phyloP scores from a whole-genome alignment of 192 early-diverging fungal species.

The Globomyces pollinis-pini region DNA sequence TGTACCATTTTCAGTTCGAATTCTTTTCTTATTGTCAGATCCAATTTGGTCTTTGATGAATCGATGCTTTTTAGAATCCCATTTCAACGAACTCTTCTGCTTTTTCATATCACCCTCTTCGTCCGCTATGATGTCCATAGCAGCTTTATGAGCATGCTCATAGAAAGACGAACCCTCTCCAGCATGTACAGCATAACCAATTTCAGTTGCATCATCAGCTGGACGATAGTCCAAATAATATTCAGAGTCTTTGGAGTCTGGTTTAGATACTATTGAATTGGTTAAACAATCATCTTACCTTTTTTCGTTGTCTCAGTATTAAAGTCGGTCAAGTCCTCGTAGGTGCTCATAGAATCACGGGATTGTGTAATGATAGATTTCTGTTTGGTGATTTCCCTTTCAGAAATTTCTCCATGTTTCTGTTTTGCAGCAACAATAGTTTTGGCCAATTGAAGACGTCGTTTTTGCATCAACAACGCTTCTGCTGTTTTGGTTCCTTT shows the following conservation, averaged over 20 bases:
- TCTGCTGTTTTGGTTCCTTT: conserved; percentile 72
- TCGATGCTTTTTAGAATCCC: conserved; percentile 91
- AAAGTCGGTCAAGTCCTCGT: too few species aligned
- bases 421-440: conserved; percentile 55
- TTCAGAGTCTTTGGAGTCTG: conserved; percentile 53
- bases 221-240: conserved; percentile 85
- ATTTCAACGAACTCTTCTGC: conserved; percentile 54
- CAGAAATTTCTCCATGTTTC: conserved; percentile 37
- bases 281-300: not conserved
- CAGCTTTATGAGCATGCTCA: not conserved
- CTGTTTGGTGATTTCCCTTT: conserved; percentile 16
- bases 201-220: conserved; percentile 79
- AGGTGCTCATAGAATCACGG: not conserved
- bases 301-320: conserved; percentile 5
- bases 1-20: conserved; percentile 85
- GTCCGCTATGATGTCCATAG: conserved; percentile 48
- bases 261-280: too few species aligned
- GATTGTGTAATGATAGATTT: conserved; percentile 6
- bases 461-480: conserved; percentile 38
- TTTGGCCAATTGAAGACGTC: conserved; percentile 22
- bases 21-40: conserved; percentile 91
- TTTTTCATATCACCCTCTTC: conserved; percentile 56
- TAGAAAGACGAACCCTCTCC: too few species aligned
- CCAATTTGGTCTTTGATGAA: conserved; percentile 85
- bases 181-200: conserved; percentile 53